Evolutionary conservation across 768 basidiomycete genomes (phyloP), one percentile per base, ranked within the genome.

Genomic region (Russula griseocarnosa): DNA sequence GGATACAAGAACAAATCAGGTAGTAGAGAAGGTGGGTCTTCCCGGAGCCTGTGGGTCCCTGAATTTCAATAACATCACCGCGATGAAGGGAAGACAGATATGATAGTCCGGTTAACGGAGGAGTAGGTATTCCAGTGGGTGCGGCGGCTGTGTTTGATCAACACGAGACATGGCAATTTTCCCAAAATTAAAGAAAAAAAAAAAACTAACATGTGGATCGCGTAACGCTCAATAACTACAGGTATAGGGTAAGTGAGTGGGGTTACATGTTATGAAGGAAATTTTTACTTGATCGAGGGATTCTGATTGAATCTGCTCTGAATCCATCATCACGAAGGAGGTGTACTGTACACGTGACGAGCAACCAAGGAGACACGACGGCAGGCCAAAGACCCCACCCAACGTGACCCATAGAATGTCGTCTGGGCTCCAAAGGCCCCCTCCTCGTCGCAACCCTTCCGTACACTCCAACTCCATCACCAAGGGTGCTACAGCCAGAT

Each of bases 21-120:
- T 83, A 80, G 71, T 87, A 87, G 30, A 92, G 74, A n/a, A 94
- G 75, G 66, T 88, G 87, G 2, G 88, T 86, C 75, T 94, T 94
- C 32, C 90, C 92, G 7, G 86, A 84, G 30, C 79, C 81, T 5
- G 90, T 77, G 2, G 85, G 82, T 2, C 92, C 92, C 73, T 92
- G 87, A 24, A 94, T 78, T 73, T 90, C 87, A 66, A 93, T 75
- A 46, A 89, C 79, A 71, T 91, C 86, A 40, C 87, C 87, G 52
- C 78, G 76, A 51, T 73, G 66, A 38, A 84, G 69, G 30, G 78
- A 72, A 30, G 76, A 70, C 66, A 71, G 60, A 50, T 54, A 52
- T 7, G 47, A 55, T 26, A 51, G 53, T 18, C 67, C 61, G 49
- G 69, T 22, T 32, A 50, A 62, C 30, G 66, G 61, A n/a, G 57